Conservation (phyloP, 2,329 filamentous ascomycete species). For the Podosphaera fusca region DNA sequence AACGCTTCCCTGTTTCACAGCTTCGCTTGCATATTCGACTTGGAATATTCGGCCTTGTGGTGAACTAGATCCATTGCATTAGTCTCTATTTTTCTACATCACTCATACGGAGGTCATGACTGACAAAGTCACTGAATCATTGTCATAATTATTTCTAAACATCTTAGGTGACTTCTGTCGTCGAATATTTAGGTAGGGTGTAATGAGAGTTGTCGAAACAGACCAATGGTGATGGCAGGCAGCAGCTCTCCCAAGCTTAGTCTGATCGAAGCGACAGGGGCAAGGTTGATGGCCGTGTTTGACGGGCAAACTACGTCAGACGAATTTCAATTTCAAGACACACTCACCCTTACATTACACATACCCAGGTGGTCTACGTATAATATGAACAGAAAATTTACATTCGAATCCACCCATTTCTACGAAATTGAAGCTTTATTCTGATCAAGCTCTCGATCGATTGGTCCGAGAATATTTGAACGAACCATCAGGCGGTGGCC, state of each 20-base stretch:
- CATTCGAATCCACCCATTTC: neutral
- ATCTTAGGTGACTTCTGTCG: constrained; percentile 29
- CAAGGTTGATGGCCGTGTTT: neutral
- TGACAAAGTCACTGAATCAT: constrained; percentile 98
- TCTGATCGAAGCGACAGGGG: neutral
- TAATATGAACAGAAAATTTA: neutral
- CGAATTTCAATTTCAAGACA: neutral
- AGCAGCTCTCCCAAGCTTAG: neutral
- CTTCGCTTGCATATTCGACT: constrained; percentile 96
- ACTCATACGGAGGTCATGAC: constrained; percentile 16
- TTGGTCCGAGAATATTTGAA: no score
- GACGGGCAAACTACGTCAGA: neutral
- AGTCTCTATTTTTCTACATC: neutral
- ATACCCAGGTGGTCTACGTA: neutral
- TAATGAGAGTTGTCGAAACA: neutral
- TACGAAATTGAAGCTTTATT: no score
- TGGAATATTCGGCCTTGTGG: constrained; percentile 98
- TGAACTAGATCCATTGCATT: constrained; percentile 36
- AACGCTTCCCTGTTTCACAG: constrained; percentile 95
- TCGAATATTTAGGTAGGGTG: neutral
- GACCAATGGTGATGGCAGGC: neutral
- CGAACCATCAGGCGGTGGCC: no score
- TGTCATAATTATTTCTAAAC: constrained; percentile 99
- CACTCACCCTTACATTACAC: neutral
- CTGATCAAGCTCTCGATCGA: no score